Conservation (phyloP, 441 rosid species). For the Aquilaria agallochum region DNA sequence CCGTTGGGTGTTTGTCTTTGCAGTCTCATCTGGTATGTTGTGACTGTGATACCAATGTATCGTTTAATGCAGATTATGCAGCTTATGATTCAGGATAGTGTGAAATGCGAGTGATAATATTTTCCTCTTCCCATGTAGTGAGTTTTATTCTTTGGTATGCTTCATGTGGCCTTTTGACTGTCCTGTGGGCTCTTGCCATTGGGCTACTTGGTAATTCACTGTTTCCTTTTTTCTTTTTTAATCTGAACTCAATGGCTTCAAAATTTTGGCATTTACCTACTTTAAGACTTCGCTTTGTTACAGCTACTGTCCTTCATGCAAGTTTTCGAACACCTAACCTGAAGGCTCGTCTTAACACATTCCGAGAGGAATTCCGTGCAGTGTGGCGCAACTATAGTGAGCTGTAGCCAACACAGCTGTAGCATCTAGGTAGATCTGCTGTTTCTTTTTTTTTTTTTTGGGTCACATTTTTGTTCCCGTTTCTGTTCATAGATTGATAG, state of each 20-base stretch:
- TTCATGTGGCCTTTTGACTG: conserved; percentile 82
- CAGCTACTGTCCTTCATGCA: conserved; percentile 89
- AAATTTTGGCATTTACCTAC: background rate
- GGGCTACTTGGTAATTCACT: conserved; percentile 77
- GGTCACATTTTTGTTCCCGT: background rate
- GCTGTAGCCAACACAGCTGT: conserved; percentile 40
- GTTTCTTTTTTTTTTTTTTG: background rate
- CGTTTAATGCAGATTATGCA: background rate
- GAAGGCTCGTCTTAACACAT: conserved; percentile 94
- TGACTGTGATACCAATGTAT: background rate
- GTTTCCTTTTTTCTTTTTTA: conserved; percentile 5
- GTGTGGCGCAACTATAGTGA: conserved; percentile 99
- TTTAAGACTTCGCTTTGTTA: conserved; percentile 6
- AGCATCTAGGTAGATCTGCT: conserved; percentile 26
- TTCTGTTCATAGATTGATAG: background rate
- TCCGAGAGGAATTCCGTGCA: conserved; percentile 94
- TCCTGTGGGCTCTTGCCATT: conserved; percentile 71
- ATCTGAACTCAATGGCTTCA: conserved; percentile 7
- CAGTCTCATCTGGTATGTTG: conserved; percentile 63
- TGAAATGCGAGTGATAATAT: conserved; percentile 7
- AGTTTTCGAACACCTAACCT: conserved; percentile 93
- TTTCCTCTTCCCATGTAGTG: conserved; percentile 31
- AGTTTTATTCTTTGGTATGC: conserved; percentile 81
- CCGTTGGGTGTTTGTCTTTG: conserved; percentile 86
- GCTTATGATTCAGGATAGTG: background rate